Base-by-base conservation (phyloP, 2,329 filamentous ascomycete species). In the Sporothrix curviconia region DNA sequence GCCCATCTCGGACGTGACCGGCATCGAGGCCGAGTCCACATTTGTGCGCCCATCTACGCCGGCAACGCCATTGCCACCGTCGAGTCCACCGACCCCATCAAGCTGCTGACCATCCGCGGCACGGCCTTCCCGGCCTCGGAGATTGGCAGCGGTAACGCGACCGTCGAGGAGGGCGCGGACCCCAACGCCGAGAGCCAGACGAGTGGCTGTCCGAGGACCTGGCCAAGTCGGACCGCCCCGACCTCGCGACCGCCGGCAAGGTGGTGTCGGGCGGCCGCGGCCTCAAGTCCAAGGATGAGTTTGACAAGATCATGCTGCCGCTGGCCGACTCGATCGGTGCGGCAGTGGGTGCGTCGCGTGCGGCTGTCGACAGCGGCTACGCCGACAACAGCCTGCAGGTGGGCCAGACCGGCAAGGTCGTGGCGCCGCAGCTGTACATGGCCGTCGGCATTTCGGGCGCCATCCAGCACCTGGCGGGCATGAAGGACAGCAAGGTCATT, bases 401-500 rank as follows among this genome's bases (percentile, higher is more conserved):
- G 63, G 94, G 94, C 46, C 94, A 99, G 79, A 99, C 94, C 14
- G 94, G 94, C 68, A 99, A 99, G 82, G 95, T 97, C 61, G 92
- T 99, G 56, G 94, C 94, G 47, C 94, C 94, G 59, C 87, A 99
- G 73, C 78, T 99, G 60, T 99, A 99, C 71, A 81, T 99, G 65
- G 95, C 91, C 55, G 92, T 92, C 12, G 94, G 94, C 68, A 97
- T 99, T 66, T 96, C 90, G 8, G 94, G 94, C 55, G 94, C 94
- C 22, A 99, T 99, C 66, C 94, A 99, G 76, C 94, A 99, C 78
- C 74, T 99, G 74, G 94, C 94, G 32, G 94, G 94, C 70, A 99
- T 99, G 94, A 99, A 99, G 82, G 94, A 99, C 70, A 96, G 91
- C 78, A 99, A 99, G 78, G 94, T 99, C 59, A 99, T 99, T 76